Evolutionary conservation across 1,284 basidiomycete species (phyloP), one percentile per base, ranked within the genome.

Genomic region (Apiotrichum mycotoxinovorans): DNA sequence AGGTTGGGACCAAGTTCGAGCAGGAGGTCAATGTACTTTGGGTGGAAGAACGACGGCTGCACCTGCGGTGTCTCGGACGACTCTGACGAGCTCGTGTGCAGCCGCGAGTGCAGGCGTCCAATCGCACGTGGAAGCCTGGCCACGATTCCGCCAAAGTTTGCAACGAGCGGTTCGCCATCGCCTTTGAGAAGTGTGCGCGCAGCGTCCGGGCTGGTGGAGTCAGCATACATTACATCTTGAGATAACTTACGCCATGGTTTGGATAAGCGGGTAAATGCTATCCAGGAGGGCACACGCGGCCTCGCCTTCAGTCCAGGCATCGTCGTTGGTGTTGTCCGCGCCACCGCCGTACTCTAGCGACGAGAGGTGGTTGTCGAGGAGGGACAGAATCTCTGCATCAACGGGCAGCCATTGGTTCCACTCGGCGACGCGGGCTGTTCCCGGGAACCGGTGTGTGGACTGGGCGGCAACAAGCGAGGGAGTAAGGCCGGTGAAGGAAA

Each of bases 1-100:
- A 80, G 65, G 57, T 77, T 66, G 15, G 68, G 57, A 2, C 75
- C 66, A 45, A 79, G 71, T 2, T 71, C 66, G 56, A 80, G 66
- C 11, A 80, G 68, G 2, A 79, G 66, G 7, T 73, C 65, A 45
- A 77, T 75, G 58, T 70, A 75, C 49, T 64, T 62, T 8, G 71
- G 75, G 58, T 74, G 76, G 51, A 62, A 66, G 62, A 72, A 76
- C 1, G 56, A 33, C 0, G 54, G 20, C 1, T 47, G 25, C 8
- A 18, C 25, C n/a, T 38, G 25, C 12, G 50, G 3, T 14, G 49
- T 14, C 4, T 42, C 25, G 5, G 44, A 20, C 15, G 48, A n/a
- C n/a, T 17, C n/a, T n/a, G 43, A 44, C 9, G 23, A 48, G 22
- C 49, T 55, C 10, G 59, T 52, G 54, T 62, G 61, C n/a, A 62